Evolutionary conservation across 306 rosid genomes (phyloP), one percentile per base, ranked within the genome.

Genomic region (Mucuna pruriens): DNA sequence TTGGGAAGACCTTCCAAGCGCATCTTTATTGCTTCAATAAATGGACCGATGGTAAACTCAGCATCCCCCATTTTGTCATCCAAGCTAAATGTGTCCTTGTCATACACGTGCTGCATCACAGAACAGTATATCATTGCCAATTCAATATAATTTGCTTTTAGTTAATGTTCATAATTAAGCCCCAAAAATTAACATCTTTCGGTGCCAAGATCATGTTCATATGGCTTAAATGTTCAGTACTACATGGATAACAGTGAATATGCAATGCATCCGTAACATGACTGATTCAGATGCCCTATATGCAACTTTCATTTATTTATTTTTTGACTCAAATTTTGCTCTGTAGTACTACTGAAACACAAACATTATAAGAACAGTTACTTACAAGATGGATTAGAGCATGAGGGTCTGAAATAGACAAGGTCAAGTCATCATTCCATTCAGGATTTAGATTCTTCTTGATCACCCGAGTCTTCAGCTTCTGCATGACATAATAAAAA

Each of bases 61-160:
- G 97, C 97, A 20, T 92, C 92, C 22, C 98, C 98, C 97, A 94
- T 89, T 84, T 85, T 92, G 84, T 94, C 98, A 61, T 94, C 98
- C 0, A 88, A 63, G 66, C 85, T 84, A 10, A 95, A 91, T 25
- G 22, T 73, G 75, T 95, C 97, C 69, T 46, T 92, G 68, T 95
- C 98, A 45, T 92, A 91, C 74, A 95, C 97, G 55, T 38, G 73
- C 91, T 95, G 95, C 77, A 54, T 17, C 64, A 69, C 17, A 74
- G 3, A 16, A 60, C 29, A 74, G 12, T 16, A 58, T 46, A 63
- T 62, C 17, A 61, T 31, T 46, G 6, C 3, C 48, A 80, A 44
- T 46, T 25, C 40, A 39, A 39, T 4, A 77, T 16, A 63, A 46
- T 77, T 55, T 46, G 16, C 26, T 82, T 42, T 1, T 55, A 31